These are phyloP conservation scores for Filosporella fistucella DNA, from an alignment of 495 filamentous ascomycete species.

Conservation along the genomic window DNA sequence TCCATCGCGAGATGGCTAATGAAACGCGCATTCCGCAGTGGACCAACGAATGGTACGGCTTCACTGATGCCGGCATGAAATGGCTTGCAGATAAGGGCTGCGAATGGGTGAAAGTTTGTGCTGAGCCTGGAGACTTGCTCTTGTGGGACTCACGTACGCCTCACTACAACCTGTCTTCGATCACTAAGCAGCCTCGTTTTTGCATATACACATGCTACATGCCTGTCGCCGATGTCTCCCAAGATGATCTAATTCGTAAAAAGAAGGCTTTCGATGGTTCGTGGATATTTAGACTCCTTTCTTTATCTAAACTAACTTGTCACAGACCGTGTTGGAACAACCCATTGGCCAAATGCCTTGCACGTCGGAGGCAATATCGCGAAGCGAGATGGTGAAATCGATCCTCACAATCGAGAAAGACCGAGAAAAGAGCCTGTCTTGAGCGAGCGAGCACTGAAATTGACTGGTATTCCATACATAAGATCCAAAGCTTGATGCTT, in stretches of 20 bases:
- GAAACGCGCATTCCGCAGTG: constrained; percentile 28
- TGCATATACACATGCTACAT: constrained; percentile 23
- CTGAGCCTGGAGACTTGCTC: constrained; percentile 36
- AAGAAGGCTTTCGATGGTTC: constrained; percentile 30
- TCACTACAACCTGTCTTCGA: constrained; percentile 23
- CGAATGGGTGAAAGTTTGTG: constrained; percentile 31
- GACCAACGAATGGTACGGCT: constrained; percentile 12
- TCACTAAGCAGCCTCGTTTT: background rate
- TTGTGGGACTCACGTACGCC: constrained; percentile 37
- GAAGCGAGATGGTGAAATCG: background rate
- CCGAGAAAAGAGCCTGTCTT: background rate
- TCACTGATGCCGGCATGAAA: constrained; percentile 29
- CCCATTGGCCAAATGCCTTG: constrained; percentile 36
- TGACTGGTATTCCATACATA: constrained; percentile 6
- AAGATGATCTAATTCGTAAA: constrained; percentile 30
- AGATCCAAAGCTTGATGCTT: too few relatives aligned
- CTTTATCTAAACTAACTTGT: too few relatives aligned
- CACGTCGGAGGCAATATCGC: background rate
- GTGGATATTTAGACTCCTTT: too few relatives aligned
- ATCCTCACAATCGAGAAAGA: background rate
- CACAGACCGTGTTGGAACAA: too few relatives aligned
- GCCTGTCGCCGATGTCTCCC: constrained; percentile 27
- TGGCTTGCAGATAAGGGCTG: constrained; percentile 30
- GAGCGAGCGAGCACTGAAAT: background rate
- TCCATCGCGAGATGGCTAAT: constrained; percentile 26